Evolutionary conservation across 202 grass and related monocot genomes (phyloP).

Genomic region (Panicum hallii): DNA sequence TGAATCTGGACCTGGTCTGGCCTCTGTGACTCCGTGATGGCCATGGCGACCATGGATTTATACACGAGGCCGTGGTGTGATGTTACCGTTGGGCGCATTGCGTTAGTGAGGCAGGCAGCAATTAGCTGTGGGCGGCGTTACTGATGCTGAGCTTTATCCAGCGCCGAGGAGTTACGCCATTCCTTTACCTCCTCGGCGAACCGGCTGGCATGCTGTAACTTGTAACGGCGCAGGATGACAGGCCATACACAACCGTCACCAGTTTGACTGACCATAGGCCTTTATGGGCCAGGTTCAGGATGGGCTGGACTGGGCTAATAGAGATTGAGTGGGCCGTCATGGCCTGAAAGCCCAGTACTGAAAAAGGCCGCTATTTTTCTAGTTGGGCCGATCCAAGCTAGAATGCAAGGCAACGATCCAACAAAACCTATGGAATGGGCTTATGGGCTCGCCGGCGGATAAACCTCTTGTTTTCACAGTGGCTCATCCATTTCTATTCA

Average conservation of each 20-base stretch:
- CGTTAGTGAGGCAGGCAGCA: conserved; percentile 16
- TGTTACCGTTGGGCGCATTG: conserved; percentile 34
- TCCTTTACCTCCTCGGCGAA: not conserved
- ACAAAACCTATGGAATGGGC: too few relatives aligned
- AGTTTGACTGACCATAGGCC: not conserved
- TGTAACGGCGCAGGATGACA: not conserved
- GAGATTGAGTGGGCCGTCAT: not conserved
- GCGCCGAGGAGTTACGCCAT: conserved; percentile 10
- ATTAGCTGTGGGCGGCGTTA: conserved; percentile 30
- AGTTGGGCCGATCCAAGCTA: not conserved
- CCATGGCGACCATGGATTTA: not conserved
- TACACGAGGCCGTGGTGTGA: not conserved
- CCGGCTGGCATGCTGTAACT: not conserved
- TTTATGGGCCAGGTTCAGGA: not conserved
- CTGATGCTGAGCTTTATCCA: conserved; percentile 10
- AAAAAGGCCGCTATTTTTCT: not conserved
- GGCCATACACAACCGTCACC: not conserved
- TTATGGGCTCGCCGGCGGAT: too few relatives aligned
- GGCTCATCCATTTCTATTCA: not conserved
- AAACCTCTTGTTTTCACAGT: not conserved
- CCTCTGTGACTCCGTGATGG: not conserved
- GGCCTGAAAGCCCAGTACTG: not conserved
- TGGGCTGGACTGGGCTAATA: not conserved
- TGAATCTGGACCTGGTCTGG: not conserved
- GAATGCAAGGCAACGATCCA: too few relatives aligned